Evolutionary conservation across 768 basidiomycete species (phyloP).

Genomic region (Mycena pura): DNA sequence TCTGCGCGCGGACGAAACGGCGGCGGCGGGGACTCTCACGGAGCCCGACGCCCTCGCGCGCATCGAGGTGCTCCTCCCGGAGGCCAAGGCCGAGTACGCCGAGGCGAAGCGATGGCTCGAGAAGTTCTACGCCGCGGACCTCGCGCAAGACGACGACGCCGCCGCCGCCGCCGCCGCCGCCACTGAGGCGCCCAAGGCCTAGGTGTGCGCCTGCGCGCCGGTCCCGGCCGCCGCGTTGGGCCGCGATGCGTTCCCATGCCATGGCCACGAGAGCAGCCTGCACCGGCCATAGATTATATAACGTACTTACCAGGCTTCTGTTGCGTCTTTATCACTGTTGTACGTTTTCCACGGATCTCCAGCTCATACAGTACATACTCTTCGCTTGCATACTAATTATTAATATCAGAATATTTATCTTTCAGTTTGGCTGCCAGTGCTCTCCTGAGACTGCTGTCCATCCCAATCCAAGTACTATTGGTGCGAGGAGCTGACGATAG

Average conservation of each 20-base stretch:
- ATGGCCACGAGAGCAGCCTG: conserved; percentile 3
- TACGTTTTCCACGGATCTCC: conserved; percentile 19
- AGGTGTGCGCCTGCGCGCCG: no score
- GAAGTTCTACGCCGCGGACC: conserved; percentile 44
- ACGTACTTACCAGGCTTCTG: background rate
- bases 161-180: background rate
- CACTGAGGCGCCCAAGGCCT: no score
- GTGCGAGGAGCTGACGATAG: no score
- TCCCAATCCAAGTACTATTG: no score
- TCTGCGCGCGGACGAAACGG: conserved; percentile 61
- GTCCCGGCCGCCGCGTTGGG: no score
- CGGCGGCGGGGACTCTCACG: conserved; percentile 48
- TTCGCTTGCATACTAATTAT: conserved; percentile 1
- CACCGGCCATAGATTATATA: conserved; percentile 6
- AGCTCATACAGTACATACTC: background rate
- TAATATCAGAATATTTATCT: no score
- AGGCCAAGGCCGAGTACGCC: conserved; percentile 71
- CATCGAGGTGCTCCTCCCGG: conserved; percentile 62
- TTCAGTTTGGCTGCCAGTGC: no score
- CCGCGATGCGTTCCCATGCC: no score
- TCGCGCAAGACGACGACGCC: conserved; percentile 15
- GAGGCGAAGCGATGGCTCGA: conserved; percentile 74
- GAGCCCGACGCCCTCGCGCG: conserved; percentile 58
- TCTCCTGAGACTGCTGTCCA: no score
- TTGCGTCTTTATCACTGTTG: conserved; percentile 1